Conservation (phyloP, 2,329 filamentous ascomycete species). For the Elsinoe australis region DNA sequence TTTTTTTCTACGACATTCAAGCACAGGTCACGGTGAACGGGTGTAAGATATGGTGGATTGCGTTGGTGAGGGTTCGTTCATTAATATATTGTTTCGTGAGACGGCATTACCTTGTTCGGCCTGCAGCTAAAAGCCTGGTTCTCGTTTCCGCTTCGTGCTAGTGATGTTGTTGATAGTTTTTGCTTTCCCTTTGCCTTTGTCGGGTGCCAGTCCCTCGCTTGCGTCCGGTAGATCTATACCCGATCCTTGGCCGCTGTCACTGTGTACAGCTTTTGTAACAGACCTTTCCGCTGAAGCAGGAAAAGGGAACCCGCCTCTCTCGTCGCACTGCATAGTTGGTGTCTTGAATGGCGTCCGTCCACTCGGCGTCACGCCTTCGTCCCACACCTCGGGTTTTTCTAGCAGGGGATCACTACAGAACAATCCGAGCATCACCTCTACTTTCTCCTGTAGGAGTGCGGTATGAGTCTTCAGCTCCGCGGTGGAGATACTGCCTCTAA, state of each 20-base stretch:
- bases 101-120: background rate
- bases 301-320: slow-evolving; percentile 2
- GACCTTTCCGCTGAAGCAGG: slow-evolving; percentile 1
- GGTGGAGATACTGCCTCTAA: slow-evolving; percentile 36
- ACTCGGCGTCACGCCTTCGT: background rate
- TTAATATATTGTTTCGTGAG: background rate
- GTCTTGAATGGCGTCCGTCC: slow-evolving; percentile 10
- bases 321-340: background rate
- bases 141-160: background rate
- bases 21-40: background rate
- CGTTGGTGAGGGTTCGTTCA: background rate
- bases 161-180: background rate
- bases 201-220: too few relatives aligned
- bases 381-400: slow-evolving; percentile 5
- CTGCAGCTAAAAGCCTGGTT: background rate
- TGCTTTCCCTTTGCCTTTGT: background rate
- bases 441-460: slow-evolving; percentile 40
- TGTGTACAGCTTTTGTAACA: background rate
- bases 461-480: slow-evolving; percentile 34
- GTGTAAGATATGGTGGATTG: slow-evolving; percentile 6
- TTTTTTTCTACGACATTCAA: too few relatives aligned
- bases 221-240: too few relatives aligned
- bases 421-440: slow-evolving; percentile 40
- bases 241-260: too few relatives aligned
- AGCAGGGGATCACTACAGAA: slow-evolving; percentile 41